Base-by-base conservation (phyloP, 805 yeast genomes). In the Candida rishiriensis region DNA sequence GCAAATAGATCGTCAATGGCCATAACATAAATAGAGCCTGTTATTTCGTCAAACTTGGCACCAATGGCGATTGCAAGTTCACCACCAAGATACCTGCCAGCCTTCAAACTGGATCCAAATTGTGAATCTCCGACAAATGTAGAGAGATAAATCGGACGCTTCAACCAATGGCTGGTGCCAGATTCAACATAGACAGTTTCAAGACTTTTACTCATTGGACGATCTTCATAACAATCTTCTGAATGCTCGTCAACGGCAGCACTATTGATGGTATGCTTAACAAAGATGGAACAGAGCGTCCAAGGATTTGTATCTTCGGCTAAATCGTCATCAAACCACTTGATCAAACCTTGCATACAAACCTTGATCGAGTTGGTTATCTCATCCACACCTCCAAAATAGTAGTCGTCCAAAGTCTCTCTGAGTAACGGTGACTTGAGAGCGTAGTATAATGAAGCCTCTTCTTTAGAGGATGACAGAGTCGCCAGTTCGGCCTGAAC, bases 331-430 rank as follows among this genome's bases (percentile, higher is more conserved):
- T 49, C 55, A 45, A 78, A 68, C 82, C 82, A 78, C 0, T 37
- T 14, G 8, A 66, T 48, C 16, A 78, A 52, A 2, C 57, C 57
- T 1, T 59, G 50, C 4, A 70, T 17, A 47, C 85, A 79, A 15
- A 48, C 54, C 12, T 58, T 49, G 1, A 69, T 60, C 2, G 79
- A 65, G 32, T 56, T 49, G 1, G 67, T 57, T 43, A 78, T 69
- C 37, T 79, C 83, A 29, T 68, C 64, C 10, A 77, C 40, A 0
- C 85, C 85, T 1, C 85, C 85, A 36, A 71, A 64, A 42, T 61
- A 75, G 46, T 79, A 79, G 21, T 61, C 63, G 34, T 76, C 78
- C 14, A 79, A 44, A 1, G 66, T 47, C 15, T 66, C 70, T 29
- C 64, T 64, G 15, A 75, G 53, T 9, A 74, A 47, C 0, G 83